Evolutionary conservation across 2,329 filamentous ascomycete species (phyloP), one percentile per base, ranked within the genome.

Genomic region (Ophiostoma pallidulum): DNA sequence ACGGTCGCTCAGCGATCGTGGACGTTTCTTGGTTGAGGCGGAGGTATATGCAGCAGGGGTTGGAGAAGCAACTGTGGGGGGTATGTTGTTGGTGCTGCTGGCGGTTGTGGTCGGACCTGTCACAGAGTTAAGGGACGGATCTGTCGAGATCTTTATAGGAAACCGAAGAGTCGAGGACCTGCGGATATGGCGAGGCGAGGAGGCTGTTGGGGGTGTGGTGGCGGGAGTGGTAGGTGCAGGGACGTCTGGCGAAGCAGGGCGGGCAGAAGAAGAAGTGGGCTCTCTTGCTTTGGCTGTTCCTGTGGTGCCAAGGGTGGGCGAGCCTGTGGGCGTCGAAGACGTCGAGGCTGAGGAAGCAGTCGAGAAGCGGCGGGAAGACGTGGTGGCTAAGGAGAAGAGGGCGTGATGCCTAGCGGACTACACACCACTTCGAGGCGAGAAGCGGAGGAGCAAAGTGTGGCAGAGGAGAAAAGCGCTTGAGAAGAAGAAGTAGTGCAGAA

Each of bases 301-400:
- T 38, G 41, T 36, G 16, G 41, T 16, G 46, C 28, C 39, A n/a
- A 14, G 26, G 19, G 45, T 42, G 33, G 51, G 39, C 31, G 52
- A 40, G 42, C 45, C 52, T 50, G 32, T 38, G 9, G 47, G 38
- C 19, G 37, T 33, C 16, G 51, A 45, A 8, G 51, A 49, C 20
- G 33, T 24, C 5, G 49, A 53, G 39, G 53, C 28, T 39, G 53
- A 50, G 43, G 53, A 51, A 41, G 48, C 51, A 31, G 52, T 39
- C 24, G 52, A 47, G 10, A 45, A 36, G 48, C 51, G 50, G 19
- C 49, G 53, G 49, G 53, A 54, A 50, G 53, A 54, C 51, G 53
- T 54, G 48, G 49, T 53, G 49, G 31, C 40, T 33, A 22, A 16
- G 16, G 32, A 19, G 13, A 24, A 12, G 26, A n/a, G 18, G 18